Evolutionary conservation across 164 flowering plant genomes (phyloP).

Genomic region (Umbellularia californica): DNA sequence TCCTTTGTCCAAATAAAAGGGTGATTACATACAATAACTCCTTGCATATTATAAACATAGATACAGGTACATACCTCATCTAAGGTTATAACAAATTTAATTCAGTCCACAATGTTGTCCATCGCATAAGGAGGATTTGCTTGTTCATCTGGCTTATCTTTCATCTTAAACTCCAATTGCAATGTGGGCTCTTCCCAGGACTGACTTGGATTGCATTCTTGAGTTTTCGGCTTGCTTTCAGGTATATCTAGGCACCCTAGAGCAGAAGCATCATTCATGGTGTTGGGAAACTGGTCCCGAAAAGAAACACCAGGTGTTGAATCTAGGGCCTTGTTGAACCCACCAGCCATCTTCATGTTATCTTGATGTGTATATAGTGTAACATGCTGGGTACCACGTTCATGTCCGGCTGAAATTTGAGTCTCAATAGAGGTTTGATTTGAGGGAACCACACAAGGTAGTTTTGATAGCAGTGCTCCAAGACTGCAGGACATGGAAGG

Average conservation of each 20-base stretch:
- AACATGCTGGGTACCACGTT: not conserved
- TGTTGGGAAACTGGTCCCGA: not conserved
- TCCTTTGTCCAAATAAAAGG: too few species aligned
- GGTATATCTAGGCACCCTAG: not conserved
- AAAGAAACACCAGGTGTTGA: conserved; percentile 2
- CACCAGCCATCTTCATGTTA: not conserved
- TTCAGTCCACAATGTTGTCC: not conserved
- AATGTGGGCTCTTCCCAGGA: not conserved
- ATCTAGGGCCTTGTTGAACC: not conserved
- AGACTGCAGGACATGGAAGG: conserved; percentile 41
- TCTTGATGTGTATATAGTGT: too few species aligned
- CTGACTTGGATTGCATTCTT: not conserved
- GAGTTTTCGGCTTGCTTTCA: not conserved
- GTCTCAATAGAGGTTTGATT: conserved; percentile 4
- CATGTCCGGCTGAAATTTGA: conserved; percentile 2
- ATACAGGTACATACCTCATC: not conserved
- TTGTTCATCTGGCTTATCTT: not conserved
- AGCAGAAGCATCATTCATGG: not conserved
- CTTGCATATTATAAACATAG: too few species aligned
- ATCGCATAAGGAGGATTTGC: not conserved
- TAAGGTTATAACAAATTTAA: not conserved
- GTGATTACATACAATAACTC: too few species aligned
- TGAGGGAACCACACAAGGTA: conserved; percentile 20
- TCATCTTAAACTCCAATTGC: not conserved
- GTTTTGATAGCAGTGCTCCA: conserved; percentile 43